Base-by-base conservation (phyloP, 1,284 basidiomycete species). In the Cryptococcus amylolentus region DNA sequence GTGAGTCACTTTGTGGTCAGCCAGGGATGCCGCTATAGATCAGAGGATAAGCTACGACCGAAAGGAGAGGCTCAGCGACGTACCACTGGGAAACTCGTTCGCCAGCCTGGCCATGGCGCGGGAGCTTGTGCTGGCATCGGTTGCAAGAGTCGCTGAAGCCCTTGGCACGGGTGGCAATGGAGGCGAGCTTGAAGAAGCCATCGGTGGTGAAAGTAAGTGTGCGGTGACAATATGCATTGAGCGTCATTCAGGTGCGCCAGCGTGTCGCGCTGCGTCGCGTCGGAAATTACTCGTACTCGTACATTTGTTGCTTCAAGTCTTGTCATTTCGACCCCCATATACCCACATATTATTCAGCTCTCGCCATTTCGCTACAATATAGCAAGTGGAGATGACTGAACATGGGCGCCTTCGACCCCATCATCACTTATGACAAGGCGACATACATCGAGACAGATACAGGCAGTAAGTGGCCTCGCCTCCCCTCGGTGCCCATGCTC, bases 391-490 rank as follows among this genome's bases (percentile, higher is more conserved):
- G n/a, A 60, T 55, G 55, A 35, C 35, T 27, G 16, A 39, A 27
- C n/a, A 76, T 76, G 74, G 72, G 74, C 48, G 72, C 72, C 13
- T 76, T 76, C 60, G 74, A 75, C 57, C 64, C 69, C 16, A 52
- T 66, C n/a, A 63, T 73, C 27, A 66, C 68, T 14, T 75, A 70
- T 58, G 74, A 76, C 20, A 75, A 73, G 62, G 69, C 67, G 18
- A 65, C 69, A 37, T 75, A 72, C 54, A 71, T 76, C 18, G 74
- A 76, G 55, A 76, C 74, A n/a, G 74, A 76, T 42, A 76, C 74
- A 3, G 74, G 74, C 10, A 76, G 73, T 75, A 57, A 48, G 71
- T 68, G 13, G 13, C 9, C 12, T 13, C 49, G 23, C 45, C 42
- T 31, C 20, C 38, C 35, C 38, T 40, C n/a, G 45, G 20, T 43